Percentiles rank a stretch among this genome's conserved stretches.
These are phyloP conservation scores for Pseudonectria buxi DNA, from an alignment of 2,329 filamentous ascomycete genomes.

Conservation along the genomic window DNA sequence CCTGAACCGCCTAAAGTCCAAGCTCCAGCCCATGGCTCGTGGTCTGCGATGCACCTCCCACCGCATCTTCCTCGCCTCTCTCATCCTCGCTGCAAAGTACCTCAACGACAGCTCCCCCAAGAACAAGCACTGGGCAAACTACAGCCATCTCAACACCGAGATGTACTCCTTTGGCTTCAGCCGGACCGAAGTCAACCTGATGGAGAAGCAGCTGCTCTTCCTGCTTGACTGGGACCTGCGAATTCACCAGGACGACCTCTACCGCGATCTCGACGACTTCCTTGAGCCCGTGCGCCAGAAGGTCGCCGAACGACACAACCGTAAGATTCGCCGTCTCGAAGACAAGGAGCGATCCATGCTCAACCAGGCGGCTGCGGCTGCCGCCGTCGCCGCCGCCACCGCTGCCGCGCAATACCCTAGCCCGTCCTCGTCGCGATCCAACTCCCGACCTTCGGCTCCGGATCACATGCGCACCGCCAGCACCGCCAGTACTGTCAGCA, in stretches of 20 bases:
- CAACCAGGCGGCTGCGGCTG: too few relatives aligned
- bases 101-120: slow-evolving; percentile 97
- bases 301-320: slow-evolving; percentile 43
- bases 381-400: slow-evolving; percentile 22
- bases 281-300: slow-evolving; percentile 71
- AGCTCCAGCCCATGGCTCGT: slow-evolving; percentile 89
- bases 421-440: slow-evolving; percentile 40
- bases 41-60: slow-evolving; percentile 95
- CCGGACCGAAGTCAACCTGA: slow-evolving; percentile 92
- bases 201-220: slow-evolving; percentile 98
- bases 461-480: slow-evolving; percentile 34
- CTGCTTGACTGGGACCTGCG: slow-evolving; percentile 91
- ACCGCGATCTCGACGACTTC: slow-evolving; percentile 81
- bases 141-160: slow-evolving; percentile 68
- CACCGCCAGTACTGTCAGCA: slow-evolving; percentile 21
- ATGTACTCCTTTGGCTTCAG: slow-evolving; percentile 76
- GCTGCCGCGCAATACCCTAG: slow-evolving; percentile 36
- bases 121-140: slow-evolving; percentile 99
- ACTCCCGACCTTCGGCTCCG: slow-evolving; percentile 35
- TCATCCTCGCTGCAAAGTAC: slow-evolving; percentile 90
- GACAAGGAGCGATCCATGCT: slow-evolving; percentile 25
- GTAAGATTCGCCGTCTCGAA: slow-evolving; percentile 44
- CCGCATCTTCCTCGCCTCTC: slow-evolving; percentile 87
- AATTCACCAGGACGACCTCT: slow-evolving; percentile 78
- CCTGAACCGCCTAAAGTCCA: slow-evolving; percentile 73